Evolutionary conservation across 1,139 yeast genomes (phyloP).

Genomic region (Wickerhamomyces sp.): DNA sequence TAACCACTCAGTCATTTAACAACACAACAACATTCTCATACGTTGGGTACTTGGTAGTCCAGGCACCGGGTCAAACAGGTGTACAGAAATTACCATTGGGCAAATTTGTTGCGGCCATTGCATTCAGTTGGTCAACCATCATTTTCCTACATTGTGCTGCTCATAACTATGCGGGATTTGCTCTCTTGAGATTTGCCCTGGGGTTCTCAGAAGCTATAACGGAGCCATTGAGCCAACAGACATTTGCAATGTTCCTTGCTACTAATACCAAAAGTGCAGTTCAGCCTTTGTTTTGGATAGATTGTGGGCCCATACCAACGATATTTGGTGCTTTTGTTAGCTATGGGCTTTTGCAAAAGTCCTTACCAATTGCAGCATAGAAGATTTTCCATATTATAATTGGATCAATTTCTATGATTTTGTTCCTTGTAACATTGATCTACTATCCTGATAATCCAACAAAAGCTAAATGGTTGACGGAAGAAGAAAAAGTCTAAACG

Average conservation of each 20-base stretch:
- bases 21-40: constrained; percentile 34
- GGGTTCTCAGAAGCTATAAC: constrained; percentile 41
- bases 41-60: constrained; percentile 36
- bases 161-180: constrained; percentile 36
- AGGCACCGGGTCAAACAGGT: constrained; percentile 30
- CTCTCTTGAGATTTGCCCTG: constrained; percentile 38
- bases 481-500: constrained; percentile 37
- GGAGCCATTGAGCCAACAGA: constrained; percentile 34
- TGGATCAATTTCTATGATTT: too few relatives aligned
- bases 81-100: constrained; percentile 34
- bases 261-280: constrained; percentile 36
- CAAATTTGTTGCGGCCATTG: constrained; percentile 28
- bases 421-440: too few relatives aligned
- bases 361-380: too few relatives aligned
- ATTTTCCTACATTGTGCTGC: constrained; percentile 38
- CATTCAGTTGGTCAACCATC: constrained; percentile 36
- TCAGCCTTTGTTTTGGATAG: constrained; percentile 40
- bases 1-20: constrained; percentile 31
- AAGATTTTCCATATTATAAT: too few relatives aligned
- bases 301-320: too few relatives aligned
- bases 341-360: too few relatives aligned
- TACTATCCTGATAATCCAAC: constrained; percentile 42
- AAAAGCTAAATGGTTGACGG: constrained; percentile 30
- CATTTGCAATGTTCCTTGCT: constrained; percentile 42
- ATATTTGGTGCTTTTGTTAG: too few relatives aligned